A percentile compares a stretch with the other conserved stretches of the same genome.
These are phyloP conservation scores for Nevesoporus exiguus DNA, from an alignment of 768 basidiomycete genomes.

Conservation along the genomic window DNA sequence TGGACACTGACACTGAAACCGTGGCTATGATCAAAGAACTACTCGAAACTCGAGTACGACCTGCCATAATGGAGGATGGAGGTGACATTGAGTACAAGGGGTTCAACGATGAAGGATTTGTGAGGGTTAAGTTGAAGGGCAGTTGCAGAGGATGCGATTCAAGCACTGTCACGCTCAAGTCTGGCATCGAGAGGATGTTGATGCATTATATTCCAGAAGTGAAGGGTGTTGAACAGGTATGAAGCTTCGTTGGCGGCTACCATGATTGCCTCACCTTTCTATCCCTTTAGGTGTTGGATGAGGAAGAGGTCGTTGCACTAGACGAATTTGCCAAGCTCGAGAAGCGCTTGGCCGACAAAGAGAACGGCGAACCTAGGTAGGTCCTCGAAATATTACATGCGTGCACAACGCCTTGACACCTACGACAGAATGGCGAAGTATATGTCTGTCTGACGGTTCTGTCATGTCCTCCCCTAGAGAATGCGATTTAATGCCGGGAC, in stretches of 20 bases:
- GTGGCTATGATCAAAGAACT: conserved; percentile 99
- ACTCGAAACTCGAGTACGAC: conserved; percentile 90
- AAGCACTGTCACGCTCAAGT: conserved; percentile 92
- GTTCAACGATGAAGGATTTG: conserved; percentile 79
- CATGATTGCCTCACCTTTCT: conserved; percentile 5
- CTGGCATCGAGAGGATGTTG: conserved; percentile 96
- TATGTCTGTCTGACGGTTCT: conserved; percentile 59
- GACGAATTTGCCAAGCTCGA: conserved; percentile 91
- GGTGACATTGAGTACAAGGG: conserved; percentile 97
- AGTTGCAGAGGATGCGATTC: conserved; percentile 95
- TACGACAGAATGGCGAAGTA: conserved; percentile 69
- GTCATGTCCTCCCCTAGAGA: background rate
- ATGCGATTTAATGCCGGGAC: background rate
- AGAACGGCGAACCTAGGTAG: conserved; percentile 45
- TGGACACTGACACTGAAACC: conserved; percentile 93
- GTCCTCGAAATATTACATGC: conserved; percentile 23
- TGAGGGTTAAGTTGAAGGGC: conserved; percentile 90
- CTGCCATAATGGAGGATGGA: conserved; percentile 98
- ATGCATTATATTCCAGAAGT: conserved; percentile 99
- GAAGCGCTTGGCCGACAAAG: conserved; percentile 50
- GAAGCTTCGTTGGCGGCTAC: background rate
- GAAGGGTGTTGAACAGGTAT: conserved; percentile 83
- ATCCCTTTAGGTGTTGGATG: conserved; percentile 67
- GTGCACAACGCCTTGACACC: conserved; percentile 3
- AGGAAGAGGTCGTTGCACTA: conserved; percentile 83